Conservation (phyloP, 2,329 filamentous ascomycete species). For the Diplodia intermedia region DNA sequence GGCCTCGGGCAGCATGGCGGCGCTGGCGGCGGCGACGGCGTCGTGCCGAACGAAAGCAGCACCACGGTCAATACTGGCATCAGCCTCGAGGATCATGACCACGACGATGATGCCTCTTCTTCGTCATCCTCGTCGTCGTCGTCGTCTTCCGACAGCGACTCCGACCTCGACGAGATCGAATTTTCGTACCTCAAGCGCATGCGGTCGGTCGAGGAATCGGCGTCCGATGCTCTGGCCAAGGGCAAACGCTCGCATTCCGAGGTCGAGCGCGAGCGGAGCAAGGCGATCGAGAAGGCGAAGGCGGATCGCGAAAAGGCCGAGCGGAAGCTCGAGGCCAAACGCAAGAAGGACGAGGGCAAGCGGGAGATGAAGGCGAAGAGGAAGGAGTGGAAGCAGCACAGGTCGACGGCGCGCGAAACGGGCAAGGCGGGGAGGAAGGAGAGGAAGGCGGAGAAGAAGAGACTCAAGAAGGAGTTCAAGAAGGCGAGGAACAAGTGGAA, state of each 20-base stretch:
- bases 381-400: conserved; percentile 38
- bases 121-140: conserved; percentile 35
- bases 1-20: background rate
- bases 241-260: conserved; percentile 40
- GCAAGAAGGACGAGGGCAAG: conserved; percentile 34
- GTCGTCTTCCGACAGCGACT: conserved; percentile 5
- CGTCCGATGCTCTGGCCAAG: conserved; percentile 36
- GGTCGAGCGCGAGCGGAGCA: conserved; percentile 39
- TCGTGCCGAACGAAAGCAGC: conserved; percentile 5
- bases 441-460: conserved; percentile 33
- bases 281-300: conserved; percentile 40
- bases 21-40: background rate
- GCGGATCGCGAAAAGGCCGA: conserved; percentile 12
- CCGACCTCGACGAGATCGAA: conserved; percentile 27
- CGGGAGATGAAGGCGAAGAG: conserved; percentile 37
- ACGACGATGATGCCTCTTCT: background rate
- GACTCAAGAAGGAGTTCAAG: conserved; percentile 35
- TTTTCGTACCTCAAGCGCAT: conserved; percentile 25
- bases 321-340: conserved; percentile 35
- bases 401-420: conserved; percentile 35
- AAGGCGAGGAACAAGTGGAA: conserved; percentile 20
- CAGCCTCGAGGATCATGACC: conserved; percentile 10
- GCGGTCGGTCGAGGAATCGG: conserved; percentile 37
- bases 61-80: conserved; percentile 5
- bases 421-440: conserved; percentile 32